These are phyloP conservation scores for Pythium aphanidermatum DNA, from an alignment of 352 stramenopile species.

Conservation along the genomic window DNA sequence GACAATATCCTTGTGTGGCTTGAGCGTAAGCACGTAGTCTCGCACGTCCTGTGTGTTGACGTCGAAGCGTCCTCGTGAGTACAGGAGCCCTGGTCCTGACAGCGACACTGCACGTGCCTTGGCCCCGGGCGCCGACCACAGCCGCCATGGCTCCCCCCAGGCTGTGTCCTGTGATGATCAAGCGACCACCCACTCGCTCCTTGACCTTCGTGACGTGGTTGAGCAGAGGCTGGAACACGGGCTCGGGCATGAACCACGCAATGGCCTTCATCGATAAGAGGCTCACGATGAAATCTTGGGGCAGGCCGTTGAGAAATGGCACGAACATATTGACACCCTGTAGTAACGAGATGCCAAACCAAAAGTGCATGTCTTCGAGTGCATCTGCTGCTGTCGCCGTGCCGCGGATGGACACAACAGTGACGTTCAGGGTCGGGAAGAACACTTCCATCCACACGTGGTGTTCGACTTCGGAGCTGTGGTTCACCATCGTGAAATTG, in stretches of 20 bases:
- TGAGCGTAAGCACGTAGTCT: conserved; percentile 79
- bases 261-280: conserved; percentile 26
- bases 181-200: conserved; percentile 35
- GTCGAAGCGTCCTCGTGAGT: conserved; percentile 66
- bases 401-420: conserved; percentile 24
- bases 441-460: conserved; percentile 35
- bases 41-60: conserved; percentile 51
- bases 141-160: conserved; percentile 69
- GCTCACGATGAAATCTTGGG: conserved; percentile 25
- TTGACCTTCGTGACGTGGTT: conserved; percentile 43
- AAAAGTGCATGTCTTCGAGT: conserved; percentile 34
- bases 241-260: conserved; percentile 36
- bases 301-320: too few species aligned
- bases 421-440: conserved; percentile 26
- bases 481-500: conserved; percentile 18
- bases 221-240: conserved; percentile 52
- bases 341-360: conserved; percentile 33
- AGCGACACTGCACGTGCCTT: conserved; percentile 71
- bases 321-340: too few species aligned
- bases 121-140: conserved; percentile 69
- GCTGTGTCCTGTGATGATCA: conserved; percentile 75
- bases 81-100: conserved; percentile 64
- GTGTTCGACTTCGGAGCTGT: conserved; percentile 17
- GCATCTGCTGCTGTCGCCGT: conserved; percentile 29
- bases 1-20: conserved; percentile 72